Conservation (phyloP, 2,329 filamentous ascomycete genomes). For the Hypoxylon sp. region DNA sequence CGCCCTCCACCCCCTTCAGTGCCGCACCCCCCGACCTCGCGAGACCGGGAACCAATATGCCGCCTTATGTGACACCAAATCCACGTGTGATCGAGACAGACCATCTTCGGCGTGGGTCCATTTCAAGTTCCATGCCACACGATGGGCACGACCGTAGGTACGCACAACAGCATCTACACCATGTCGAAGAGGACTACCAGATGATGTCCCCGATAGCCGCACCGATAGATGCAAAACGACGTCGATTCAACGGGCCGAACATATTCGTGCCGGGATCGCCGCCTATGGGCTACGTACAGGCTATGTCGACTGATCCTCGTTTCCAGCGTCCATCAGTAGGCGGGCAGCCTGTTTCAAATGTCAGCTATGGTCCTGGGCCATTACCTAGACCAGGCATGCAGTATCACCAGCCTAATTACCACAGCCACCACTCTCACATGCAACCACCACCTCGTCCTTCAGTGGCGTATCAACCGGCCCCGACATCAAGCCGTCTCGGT, state of each 20-base stretch:
- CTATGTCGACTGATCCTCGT: constrained; percentile 48
- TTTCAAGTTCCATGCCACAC: constrained; percentile 56
- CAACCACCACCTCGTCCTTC: constrained; percentile 68
- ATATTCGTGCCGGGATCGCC: constrained; percentile 58
- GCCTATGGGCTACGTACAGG: constrained; percentile 54
- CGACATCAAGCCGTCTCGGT: constrained; percentile 57
- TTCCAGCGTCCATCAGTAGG: constrained; percentile 51
- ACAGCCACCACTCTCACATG: constrained; percentile 58
- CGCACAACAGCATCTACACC: constrained; percentile 61
- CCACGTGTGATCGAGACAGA: constrained; percentile 52
- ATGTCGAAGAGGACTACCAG: constrained; percentile 58
- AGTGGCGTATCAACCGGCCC: constrained; percentile 55
- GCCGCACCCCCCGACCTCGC: constrained; percentile 54
- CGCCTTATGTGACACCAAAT: constrained; percentile 48
- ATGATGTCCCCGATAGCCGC: constrained; percentile 54
- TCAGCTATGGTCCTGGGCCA: constrained; percentile 51
- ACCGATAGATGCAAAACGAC: constrained; percentile 55
- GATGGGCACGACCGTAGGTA: constrained; percentile 76
- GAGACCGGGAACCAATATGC: constrained; percentile 44
- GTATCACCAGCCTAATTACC: constrained; percentile 43
- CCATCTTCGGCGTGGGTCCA: constrained; percentile 53
- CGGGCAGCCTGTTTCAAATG: constrained; percentile 48
- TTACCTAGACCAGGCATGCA: constrained; percentile 48
- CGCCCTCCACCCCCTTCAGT: constrained; percentile 66
- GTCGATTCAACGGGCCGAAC: constrained; percentile 53